Evolutionary conservation across 2,329 filamentous ascomycete genomes (phyloP), one percentile per base, ranked within the genome.

Genomic region (Diaporthe destruens): DNA sequence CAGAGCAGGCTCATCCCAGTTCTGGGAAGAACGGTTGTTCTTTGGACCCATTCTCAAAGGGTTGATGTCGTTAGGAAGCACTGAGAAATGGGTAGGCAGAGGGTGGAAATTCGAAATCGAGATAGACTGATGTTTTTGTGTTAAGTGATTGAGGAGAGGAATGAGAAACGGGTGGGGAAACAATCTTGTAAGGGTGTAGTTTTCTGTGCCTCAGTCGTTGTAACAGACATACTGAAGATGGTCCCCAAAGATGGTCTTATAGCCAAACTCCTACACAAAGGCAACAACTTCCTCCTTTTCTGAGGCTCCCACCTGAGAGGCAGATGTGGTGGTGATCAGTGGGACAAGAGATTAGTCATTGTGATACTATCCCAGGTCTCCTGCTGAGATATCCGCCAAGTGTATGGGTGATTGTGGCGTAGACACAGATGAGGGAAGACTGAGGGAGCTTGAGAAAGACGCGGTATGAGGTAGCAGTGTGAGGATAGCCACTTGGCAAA

Each of bases 1-100:
- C 23, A 83, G 80, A 11, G 79, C 78, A 6, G 80, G 74, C 0
- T 73, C 76, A 36, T 82, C 82, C 85, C 86, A 88, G 44, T 78
- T 80, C 75, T 77, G 69, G 16, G 75, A 36, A 74, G 69, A 42
- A 25, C 44, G 53, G 25, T 14, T 68, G 47, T 47, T 18, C 70
- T 23, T 51, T 14, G 61, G 2, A 39, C 44, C 44, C 55, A 56
- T 72, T 29, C 66, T 53, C 47, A n/a, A 9, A 32, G 4, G 47
- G 32, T 36, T 57, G 59, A 32, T 54, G 55, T 29, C 6, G 23
- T 44, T 25, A 51, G n/a, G 23, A 2, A 29, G 29, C 29, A 29
- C 29, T 29, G 29, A 39, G 25, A 7, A 36, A 32, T 25, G 32
- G 20, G 18, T 7, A n/a, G 20, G 9, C 36, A 29, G 32, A 51